Base-by-base conservation (phyloP, 2,329 filamentous ascomycete species). In the Ceratocystis papillata region DNA sequence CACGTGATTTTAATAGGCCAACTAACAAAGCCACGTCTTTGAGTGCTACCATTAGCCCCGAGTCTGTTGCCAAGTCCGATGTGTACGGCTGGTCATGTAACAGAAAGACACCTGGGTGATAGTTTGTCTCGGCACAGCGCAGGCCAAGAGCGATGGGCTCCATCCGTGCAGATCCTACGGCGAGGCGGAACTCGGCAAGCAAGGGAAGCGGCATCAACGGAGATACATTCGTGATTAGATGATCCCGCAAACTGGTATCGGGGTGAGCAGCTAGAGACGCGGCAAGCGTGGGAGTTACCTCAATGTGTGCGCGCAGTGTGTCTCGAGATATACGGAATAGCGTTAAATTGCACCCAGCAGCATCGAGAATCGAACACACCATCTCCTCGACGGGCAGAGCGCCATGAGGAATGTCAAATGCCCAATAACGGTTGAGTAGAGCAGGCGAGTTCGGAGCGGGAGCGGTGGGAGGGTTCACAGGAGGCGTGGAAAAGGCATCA, bases 81-180 rank as follows among this genome's bases (percentile, higher is more conserved):
- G 62, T 70, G 33, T 70, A 73, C 37, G 71, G 73, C 63, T 72
- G 71, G 55, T 70, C 73, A 4, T 67, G 66, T 44, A 67, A 30
- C 12, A 65, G 45, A n/a, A 67, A 57, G 25, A 67, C 44, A 20
- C 66, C 66, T 0, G 66, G 66, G 53, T 44, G 62, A 2, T 72
- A 72, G 68, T 87, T 88, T 85, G 61, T 46, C 55, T 62, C 30
- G 15, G 33, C 60, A 10, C 20, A 53, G 22, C 30, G 48, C 59
- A 64, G 20, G 46, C 66, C 66, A 46, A 67, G 45, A 22, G 53
- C 8, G 20, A 67, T 25, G 2, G 73, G 30, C 68, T 73, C 22
- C 71, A 74, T 63, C 67, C 69, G 15, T 28, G 65, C 70, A 20
- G 25, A 44, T 17, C 5, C 33, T 20, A 37, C 7, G 60, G 64